Base-by-base conservation (phyloP, 202 grass and related monocot genomes). In the Setaria italica region DNA sequence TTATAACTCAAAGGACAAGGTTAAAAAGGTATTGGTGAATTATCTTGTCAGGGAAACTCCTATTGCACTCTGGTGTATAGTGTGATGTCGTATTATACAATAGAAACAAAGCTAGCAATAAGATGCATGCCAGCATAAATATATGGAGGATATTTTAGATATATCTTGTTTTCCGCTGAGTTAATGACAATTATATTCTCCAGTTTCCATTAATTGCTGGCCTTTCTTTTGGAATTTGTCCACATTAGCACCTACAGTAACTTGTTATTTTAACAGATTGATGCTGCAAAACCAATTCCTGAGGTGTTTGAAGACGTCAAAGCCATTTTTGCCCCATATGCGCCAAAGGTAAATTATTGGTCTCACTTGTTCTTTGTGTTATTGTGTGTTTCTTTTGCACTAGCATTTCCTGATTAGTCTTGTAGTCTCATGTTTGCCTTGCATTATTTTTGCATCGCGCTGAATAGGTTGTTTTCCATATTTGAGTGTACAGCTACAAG, bases 281-380 rank as follows among this genome's bases (percentile, higher is more conserved):
- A 91, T 88, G 95, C 95, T 51, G 75, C 93, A 85, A 98, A 95
- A 87, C 88, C 91, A 82, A 90, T 95, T 84, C 37, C 91, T 84
- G 89, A 95, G 74, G 93, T 98, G 67, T 98, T 98, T 46, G 93
- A 98, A 73, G 93, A 95, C 46, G 93, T 98, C 41, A 94, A 95
- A 83, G 56, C 67, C 30, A 98, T 98, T 86, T 98, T 98, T 84
- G 82, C 91, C 71, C 75, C 87, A 73, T 91, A 88, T 67, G 62
- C 56, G 67, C 29, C 56, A 33, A 90, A 95, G 93, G 95, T 98
- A 89, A 87, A 21, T 54, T 53, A 62, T 81, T 21, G 7, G 21
- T 34, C 66, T 2, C 0, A 45, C 33, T 62, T 84, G 73, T 68
- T 60, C 9, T 30, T 59, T 79, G 25, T 67, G 7, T 51, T 41